Evolutionary conservation across 208 protist species (phyloP).

Genomic region (Leishmania guyanensis): DNA sequence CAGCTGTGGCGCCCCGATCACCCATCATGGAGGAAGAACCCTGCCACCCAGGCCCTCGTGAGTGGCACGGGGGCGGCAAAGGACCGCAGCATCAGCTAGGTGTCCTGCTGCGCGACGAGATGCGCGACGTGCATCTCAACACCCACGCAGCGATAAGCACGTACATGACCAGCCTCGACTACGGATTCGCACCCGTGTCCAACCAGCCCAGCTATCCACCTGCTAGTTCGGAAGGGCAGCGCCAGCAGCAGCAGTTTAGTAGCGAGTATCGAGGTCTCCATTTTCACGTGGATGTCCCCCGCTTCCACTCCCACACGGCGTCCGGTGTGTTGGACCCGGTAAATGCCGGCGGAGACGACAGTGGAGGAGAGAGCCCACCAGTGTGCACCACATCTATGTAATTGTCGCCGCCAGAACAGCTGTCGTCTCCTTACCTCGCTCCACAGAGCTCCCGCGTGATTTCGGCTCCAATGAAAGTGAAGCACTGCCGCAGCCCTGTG

Average conservation of each 20-base stretch:
- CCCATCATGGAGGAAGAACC: slow-evolving; percentile 1
- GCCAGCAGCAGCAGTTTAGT: slow-evolving; percentile 12
- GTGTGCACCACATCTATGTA: neutral
- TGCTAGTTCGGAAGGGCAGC: neutral
- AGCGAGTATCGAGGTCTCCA: slow-evolving; percentile 32
- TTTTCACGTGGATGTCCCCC: slow-evolving; percentile 26
- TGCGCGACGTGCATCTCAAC: slow-evolving; percentile 30
- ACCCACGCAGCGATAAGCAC: slow-evolving; percentile 22
- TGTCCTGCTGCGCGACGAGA: slow-evolving; percentile 26
- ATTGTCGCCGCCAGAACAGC: neutral
- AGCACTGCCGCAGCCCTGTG: neutral
- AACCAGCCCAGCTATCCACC: neutral
- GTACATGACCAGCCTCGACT: slow-evolving; percentile 42
- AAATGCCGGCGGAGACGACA: neutral
- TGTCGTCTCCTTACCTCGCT: neutral
- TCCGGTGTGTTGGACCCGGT: neutral
- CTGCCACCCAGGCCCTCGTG: neutral
- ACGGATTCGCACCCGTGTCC: slow-evolving; percentile 3
- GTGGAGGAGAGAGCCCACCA: neutral
- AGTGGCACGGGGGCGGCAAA: neutral
- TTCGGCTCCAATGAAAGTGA: neutral
- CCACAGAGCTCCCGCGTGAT: neutral
- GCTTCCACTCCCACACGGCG: slow-evolving; percentile 18
- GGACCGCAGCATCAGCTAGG: neutral
- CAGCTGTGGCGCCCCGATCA: neutral